Percentiles rank a stretch among this genome's conserved stretches.
Conservation (phyloP, 495 filamentous ascomycete species). For the Neurospora africana region DNA sequence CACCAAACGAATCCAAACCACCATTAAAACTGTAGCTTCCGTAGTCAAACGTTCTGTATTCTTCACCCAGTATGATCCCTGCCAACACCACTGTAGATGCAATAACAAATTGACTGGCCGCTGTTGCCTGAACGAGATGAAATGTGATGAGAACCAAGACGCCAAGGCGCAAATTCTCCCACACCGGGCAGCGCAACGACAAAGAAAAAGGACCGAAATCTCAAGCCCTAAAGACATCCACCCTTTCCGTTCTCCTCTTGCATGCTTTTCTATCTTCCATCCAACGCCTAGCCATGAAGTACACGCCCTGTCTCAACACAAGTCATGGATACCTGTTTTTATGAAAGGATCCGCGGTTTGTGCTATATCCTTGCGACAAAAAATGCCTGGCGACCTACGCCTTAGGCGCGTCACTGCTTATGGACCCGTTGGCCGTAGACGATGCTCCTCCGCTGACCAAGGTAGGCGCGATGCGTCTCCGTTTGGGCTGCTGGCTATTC, state of each 20-base stretch:
- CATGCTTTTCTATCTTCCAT: background rate
- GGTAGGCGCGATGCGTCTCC: conserved; percentile 69
- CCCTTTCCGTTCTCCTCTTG: background rate
- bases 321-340: background rate
- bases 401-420: conserved; percentile 8
- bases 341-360: background rate
- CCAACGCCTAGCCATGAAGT: background rate
- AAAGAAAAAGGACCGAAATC: background rate
- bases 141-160: background rate
- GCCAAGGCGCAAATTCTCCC: background rate
- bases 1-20: background rate
- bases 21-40: background rate
- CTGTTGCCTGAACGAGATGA: background rate
- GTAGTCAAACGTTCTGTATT: background rate
- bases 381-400: conserved; percentile 3
- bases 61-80: background rate
- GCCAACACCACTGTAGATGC: background rate
- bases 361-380: background rate
- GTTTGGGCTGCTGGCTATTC: conserved; percentile 45
- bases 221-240: background rate
- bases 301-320: background rate
- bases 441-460: conserved; percentile 31
- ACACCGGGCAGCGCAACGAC: background rate
- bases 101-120: background rate
- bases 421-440: background rate